These are phyloP conservation scores for Lactarius hengduanensis DNA, from an alignment of 768 basidiomycete species.

Conservation along the genomic window DNA sequence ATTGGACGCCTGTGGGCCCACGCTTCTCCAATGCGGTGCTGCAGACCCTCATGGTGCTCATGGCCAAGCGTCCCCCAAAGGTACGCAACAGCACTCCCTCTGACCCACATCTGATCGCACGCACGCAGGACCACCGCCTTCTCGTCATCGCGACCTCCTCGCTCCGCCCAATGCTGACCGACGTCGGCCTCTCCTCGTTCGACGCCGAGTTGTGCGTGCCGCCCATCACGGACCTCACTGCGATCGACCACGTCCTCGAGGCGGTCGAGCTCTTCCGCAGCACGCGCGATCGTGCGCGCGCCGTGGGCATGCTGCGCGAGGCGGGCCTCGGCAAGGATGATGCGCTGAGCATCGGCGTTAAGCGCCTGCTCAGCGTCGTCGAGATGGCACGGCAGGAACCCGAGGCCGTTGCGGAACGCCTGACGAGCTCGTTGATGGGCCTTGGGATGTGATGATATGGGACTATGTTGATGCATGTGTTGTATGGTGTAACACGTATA, in stretches of 20 bases:
- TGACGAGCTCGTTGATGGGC: conserved; percentile 62
- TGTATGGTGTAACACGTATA: too few relatives aligned
- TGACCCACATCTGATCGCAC: neutral
- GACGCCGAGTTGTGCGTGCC: conserved; percentile 85
- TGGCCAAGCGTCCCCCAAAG: conserved; percentile 90
- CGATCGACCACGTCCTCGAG: conserved; percentile 73
- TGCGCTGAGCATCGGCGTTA: conserved; percentile 80
- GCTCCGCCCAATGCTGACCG: conserved; percentile 76
- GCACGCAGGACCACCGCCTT: conserved; percentile 70
- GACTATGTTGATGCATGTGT: neutral
- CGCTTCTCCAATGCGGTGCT: conserved; percentile 95
- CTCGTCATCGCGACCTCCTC: conserved; percentile 93
- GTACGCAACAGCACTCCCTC: conserved; percentile 40
- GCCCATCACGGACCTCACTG: conserved; percentile 66
- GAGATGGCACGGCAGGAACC: conserved; percentile 99
- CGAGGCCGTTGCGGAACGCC: conserved; percentile 69
- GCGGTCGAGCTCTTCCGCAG: conserved; percentile 76
- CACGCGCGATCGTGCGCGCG: conserved; percentile 51
- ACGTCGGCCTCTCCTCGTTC: conserved; percentile 86
- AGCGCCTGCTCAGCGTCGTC: conserved; percentile 87
- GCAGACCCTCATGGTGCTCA: conserved; percentile 84
- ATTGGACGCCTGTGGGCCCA: conserved; percentile 96
- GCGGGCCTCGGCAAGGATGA: conserved; percentile 63
- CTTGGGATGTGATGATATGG: conserved; percentile 39
- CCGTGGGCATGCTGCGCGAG: conserved; percentile 65